A percentile compares a stretch with the other conserved stretches of the same genome.
Evolutionary conservation across 2,329 filamentous ascomycete genomes (phyloP).

Genomic region (Sclerotiophoma versabilis): DNA sequence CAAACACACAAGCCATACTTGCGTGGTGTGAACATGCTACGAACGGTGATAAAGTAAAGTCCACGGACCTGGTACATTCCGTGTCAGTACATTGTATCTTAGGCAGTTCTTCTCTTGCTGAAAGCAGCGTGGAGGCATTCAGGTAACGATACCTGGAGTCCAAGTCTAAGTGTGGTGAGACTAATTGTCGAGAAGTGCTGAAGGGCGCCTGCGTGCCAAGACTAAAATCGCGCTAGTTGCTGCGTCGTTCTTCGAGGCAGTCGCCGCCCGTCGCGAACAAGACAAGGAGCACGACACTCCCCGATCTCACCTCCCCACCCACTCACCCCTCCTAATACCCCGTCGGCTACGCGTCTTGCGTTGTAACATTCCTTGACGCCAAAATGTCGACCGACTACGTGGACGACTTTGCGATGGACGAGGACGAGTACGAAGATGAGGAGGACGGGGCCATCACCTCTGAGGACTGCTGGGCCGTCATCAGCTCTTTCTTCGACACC

Average conservation of each 20-base stretch:
- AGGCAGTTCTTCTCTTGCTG: too few species aligned
- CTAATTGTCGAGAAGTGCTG: background rate
- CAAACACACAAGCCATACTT: background rate
- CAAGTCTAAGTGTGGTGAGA: too few species aligned
- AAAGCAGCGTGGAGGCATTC: too few species aligned
- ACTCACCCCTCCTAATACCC: conserved; percentile 14
- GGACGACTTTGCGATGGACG: conserved; percentile 69
- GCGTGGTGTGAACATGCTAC: background rate
- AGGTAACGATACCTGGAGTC: too few species aligned
- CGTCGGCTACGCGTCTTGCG: conserved; percentile 13
- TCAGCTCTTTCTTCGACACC: conserved; percentile 93
- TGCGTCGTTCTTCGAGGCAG: conserved; percentile 28
- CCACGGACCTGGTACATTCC: too few species aligned
- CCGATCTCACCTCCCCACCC: conserved; percentile 22
- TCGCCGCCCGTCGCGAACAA: conserved; percentile 33
- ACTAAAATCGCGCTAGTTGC: conserved; percentile 12
- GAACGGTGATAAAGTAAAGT: background rate
- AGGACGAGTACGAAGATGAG: conserved; percentile 66
- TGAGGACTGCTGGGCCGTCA: conserved; percentile 98
- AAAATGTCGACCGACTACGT: conserved; percentile 62
- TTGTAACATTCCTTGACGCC: conserved; percentile 14
- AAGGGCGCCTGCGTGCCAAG: conserved; percentile 1
- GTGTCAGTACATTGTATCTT: too few species aligned
- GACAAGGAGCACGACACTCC: conserved; percentile 26
- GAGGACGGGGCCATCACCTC: conserved; percentile 79